Evolutionary conservation across 495 filamentous ascomycete genomes (phyloP).

Genomic region (Corynascus novoguineensis): DNA sequence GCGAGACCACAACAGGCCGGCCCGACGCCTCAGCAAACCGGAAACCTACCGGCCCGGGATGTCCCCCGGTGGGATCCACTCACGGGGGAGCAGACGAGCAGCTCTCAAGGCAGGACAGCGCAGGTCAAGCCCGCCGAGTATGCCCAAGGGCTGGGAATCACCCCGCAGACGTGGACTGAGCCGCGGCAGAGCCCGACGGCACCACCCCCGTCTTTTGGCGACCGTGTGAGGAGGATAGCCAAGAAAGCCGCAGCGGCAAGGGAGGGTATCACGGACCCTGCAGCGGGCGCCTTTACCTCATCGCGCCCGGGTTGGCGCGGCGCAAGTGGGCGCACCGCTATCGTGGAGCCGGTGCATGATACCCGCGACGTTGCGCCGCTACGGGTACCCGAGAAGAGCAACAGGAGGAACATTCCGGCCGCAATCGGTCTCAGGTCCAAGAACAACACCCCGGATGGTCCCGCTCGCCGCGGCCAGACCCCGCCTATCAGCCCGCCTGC

Average conservation of each 20-base stretch:
- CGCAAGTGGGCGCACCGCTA: conserved; percentile 45
- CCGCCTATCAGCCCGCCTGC: conserved; percentile 33
- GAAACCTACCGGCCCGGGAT: conserved; percentile 26
- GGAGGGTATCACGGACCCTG: conserved; percentile 26
- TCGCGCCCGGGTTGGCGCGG: conserved; percentile 49
- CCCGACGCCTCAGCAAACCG: conserved; percentile 23
- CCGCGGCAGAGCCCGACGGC: conserved; percentile 18
- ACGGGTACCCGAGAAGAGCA: conserved; percentile 43
- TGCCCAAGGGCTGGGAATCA: conserved; percentile 34
- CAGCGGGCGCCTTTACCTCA: conserved; percentile 30
- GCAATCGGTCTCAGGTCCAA: conserved; percentile 10
- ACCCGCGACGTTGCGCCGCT: conserved; percentile 37
- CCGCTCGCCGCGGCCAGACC: conserved; percentile 25
- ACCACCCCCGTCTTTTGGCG: conserved; percentile 34
- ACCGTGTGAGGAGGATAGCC: conserved; percentile 43
- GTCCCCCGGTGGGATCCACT: conserved; percentile 44
- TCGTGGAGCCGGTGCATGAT: conserved; percentile 46
- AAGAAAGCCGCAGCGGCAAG: conserved; percentile 27
- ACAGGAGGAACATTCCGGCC: conserved; percentile 30
- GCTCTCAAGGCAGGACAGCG: conserved; percentile 39
- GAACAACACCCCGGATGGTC: conserved; percentile 12
- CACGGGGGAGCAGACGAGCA: conserved; percentile 46
- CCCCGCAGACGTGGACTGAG: conserved; percentile 20
- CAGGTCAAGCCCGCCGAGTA: conserved; percentile 45
- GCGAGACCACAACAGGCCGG: conserved; percentile 29